Base-by-base conservation (phyloP, 768 basidiomycete genomes). In the Mycena alexandri region DNA sequence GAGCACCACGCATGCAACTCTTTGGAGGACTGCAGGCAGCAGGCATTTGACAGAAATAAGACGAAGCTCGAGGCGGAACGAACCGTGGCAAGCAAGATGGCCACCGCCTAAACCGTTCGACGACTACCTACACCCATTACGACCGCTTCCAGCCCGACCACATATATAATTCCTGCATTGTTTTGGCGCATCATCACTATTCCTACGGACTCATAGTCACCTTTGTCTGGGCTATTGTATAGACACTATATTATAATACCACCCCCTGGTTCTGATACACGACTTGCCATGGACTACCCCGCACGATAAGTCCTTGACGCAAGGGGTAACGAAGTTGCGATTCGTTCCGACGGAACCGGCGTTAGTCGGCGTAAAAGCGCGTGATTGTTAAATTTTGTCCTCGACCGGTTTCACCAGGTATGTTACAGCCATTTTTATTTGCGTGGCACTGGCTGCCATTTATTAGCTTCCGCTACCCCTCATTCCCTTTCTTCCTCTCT, bases 1-100 rank as follows among this genome's bases (percentile, higher is more conserved):
- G 95, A 96, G 77, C 93, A 93, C 72, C 94, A 96, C 78, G 85
- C 86, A 61, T 96, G 94, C 82, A 86, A 87, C 71, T 91, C 94
- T 68, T 82, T 96, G 68, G 90, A 93, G 76, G 90, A 90, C 78
- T 96, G 94, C 81, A 84, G 91, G 9, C 42, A 14, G 5, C 24
- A 64, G 63, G 46, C 29, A 29, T 29, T 29, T 29, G 29, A 29
- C 29, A 29, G 29, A 75, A 95, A 96, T 84, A 95, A 95, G 88
- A 85, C 82, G 58, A 93, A 93, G 81, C 82, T 96, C 64, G 94
- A 95, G 85, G 89, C 90, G 72, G 94, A 96, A 80, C 89, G 92
- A 80, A 96, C 94, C 21, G 90, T 93, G 41, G 90, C 90, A 38
- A 83, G 92, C 76, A 95, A 95, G 90, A 90, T 96, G 86, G 90